Evolutionary conservation across 1,284 basidiomycete species (phyloP), one percentile per base, ranked within the genome.

Genomic region (Heterobasidion parviporum): DNA sequence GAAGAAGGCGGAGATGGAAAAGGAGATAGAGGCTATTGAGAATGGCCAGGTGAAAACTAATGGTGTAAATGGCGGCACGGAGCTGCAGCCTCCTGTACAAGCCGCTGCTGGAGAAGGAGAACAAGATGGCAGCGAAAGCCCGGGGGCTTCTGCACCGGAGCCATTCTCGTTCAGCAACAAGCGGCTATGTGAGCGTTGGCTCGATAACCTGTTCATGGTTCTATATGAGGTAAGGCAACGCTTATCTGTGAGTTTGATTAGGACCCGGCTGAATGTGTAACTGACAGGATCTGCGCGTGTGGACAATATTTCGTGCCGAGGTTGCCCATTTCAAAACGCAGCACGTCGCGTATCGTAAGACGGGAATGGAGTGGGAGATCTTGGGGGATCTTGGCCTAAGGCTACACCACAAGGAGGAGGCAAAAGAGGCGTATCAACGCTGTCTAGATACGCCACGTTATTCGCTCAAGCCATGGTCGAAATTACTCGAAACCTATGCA

Each of bases 261-360:
- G 26, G 26, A 26, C n/a, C 26, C 26, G 26, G 6, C 50, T 55
- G 46, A 54, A 44, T 53, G 6, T 18, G 36, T 49, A 2, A 46
- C 26, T 36, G 5, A n/a, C 59, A 95, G 88, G 96, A 99, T 68
- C 76, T 99, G 52, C 86, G 97, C n/a, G 92, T 99, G 10, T 99
- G 96, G 87, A 99, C 97, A 0, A 99, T 99, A 67, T 99, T 97
- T 85, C 85, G 96, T 18, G 96, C 97, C 3, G 97, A 99, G 68
- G 89, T 98, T n/a, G 93, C 94, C 0, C 96, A 99, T 68, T 99
- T 97, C 81, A 97, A 96, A 68, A 94, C 91, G 0, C 96, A 98
- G 68, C 92, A 96, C 63, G 89, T 98, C 59, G 94, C 94, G 0
- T 99, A 98, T 68, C 85, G 92, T 60, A 98, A 98, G 76, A 98